Conservation (phyloP, 2,329 filamentous ascomycete species). For the Xylaria sp. region DNA sequence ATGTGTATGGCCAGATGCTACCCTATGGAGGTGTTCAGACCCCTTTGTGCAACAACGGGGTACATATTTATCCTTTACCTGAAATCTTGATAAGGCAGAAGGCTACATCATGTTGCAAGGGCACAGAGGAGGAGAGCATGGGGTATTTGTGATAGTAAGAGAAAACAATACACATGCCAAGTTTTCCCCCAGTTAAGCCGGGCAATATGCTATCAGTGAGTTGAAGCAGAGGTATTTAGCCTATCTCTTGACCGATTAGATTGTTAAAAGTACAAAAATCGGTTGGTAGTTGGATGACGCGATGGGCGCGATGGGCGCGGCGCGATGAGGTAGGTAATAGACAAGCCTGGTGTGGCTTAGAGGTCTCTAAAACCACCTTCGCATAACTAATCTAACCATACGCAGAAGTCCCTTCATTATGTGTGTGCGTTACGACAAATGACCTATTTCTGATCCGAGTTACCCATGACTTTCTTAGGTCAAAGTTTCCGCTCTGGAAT, state of each 20-base stretch:
- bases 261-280: not conserved
- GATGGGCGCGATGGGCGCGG: no score
- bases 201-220: not conserved
- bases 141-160: not conserved
- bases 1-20: no score
- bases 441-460: not conserved
- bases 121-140: not conserved
- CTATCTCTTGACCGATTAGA: not conserved
- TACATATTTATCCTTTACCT: no score
- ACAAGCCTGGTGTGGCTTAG: no score
- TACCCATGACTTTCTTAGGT: not conserved
- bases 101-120: not conserved
- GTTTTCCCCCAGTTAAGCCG: not conserved
- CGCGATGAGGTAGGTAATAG: no score
- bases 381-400: no score
- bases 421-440: no score
- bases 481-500: not conserved
- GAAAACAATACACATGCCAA: not conserved
- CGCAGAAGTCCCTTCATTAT: no score
- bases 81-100: not conserved
- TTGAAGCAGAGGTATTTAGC: not conserved
- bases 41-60: no score
- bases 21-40: no score
- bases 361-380: no score
- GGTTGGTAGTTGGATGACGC: not conserved